Evolutionary conservation across 148 eudicot species (phyloP).

Genomic region (Diospyros kaki): DNA sequence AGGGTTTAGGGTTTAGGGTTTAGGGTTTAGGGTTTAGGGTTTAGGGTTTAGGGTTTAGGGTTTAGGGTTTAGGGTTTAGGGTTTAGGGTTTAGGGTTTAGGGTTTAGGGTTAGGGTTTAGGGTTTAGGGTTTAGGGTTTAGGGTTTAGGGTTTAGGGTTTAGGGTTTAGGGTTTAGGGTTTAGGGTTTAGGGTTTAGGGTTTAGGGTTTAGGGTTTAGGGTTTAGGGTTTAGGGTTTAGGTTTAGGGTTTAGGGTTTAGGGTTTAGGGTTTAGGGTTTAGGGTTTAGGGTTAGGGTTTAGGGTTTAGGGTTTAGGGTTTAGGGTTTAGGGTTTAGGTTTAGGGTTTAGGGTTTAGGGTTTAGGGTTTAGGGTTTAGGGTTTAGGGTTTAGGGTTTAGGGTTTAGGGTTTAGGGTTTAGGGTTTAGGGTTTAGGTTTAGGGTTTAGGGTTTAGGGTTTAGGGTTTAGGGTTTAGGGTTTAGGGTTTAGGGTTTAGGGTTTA

Average conservation of each 20-base stretch:
- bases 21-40: not conserved
- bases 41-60: not conserved
- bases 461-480: not conserved
- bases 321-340: not conserved
- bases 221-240: not conserved
- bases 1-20: not conserved
- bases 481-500: not conserved
- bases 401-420: not conserved
- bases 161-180: not conserved
- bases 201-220: not conserved
- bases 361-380: not conserved
- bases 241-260: constrained; percentile 1
- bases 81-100: not conserved
- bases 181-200: constrained; percentile 1
- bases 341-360: not conserved
- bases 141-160: not conserved
- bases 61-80: not conserved
- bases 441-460: not conserved
- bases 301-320: constrained; percentile 2
- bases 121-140: not conserved
- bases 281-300: not conserved
- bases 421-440: not conserved
- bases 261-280: constrained; percentile 2
- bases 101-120: not conserved
- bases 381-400: not conserved